Evolutionary conservation across 116 monocot species (phyloP).

Genomic region (Papilionanthe hybrid): DNA sequence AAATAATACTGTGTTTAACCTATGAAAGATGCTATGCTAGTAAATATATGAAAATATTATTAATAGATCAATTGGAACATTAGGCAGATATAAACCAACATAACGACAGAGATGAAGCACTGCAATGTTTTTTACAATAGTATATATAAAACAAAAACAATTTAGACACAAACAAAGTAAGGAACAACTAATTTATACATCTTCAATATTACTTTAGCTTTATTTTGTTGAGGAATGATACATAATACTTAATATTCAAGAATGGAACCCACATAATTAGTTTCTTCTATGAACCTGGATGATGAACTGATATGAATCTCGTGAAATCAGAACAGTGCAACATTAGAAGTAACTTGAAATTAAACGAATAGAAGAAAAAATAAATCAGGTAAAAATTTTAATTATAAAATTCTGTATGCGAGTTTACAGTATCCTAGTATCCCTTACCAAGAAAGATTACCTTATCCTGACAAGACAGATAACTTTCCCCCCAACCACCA

Average conservation of each 20-base stretch:
- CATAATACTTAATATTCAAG: background rate
- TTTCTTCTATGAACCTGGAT: background rate
- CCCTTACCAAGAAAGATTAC: conserved; percentile 16
- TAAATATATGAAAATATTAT: no score
- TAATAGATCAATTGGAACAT: no score
- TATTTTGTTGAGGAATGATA: background rate
- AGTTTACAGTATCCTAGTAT: no score
- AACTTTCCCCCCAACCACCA: conserved; percentile 99
- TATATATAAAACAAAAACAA: background rate
- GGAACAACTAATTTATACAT: background rate
- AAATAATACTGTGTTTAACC: no score
- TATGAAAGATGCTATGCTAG: no score
- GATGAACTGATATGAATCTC: background rate
- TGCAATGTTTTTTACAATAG: background rate
- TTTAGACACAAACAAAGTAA: background rate
- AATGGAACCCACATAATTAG: background rate
- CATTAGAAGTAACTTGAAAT: background rate
- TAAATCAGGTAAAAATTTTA: background rate
- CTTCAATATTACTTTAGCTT: background rate
- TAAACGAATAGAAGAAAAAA: background rate
- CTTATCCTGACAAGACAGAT: conserved; percentile 91
- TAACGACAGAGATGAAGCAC: background rate
- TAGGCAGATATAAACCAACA: no score
- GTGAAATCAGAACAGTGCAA: background rate
- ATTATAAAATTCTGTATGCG: no score